Percentiles rank a stretch among this genome's conserved stretches.
Evolutionary conservation across 768 basidiomycete species (phyloP).

Genomic region (Sarcodon sp.): DNA sequence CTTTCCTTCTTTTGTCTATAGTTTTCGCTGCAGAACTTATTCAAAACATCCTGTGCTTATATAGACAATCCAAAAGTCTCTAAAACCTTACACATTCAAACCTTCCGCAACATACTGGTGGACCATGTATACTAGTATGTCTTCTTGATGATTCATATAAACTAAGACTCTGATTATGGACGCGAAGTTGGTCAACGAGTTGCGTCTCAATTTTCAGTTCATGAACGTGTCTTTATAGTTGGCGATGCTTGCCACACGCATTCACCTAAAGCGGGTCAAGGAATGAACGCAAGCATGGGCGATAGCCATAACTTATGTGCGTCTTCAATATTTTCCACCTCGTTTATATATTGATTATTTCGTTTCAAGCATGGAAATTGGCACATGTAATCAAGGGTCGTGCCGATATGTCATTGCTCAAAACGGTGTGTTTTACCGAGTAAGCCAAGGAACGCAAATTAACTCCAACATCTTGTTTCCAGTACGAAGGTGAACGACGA

Average conservation of each 20-base stretch:
- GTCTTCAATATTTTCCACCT: constrained; percentile 1
- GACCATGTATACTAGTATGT: constrained; percentile 35
- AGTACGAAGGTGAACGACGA: constrained; percentile 62
- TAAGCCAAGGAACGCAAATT: neutral
- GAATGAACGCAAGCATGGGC: constrained; percentile 53
- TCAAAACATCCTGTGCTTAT: neutral
- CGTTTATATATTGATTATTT: neutral
- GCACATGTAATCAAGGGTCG: constrained; percentile 33
- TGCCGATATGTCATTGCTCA: constrained; percentile 29
- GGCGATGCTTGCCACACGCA: constrained; percentile 69
- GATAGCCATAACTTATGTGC: constrained; percentile 56
- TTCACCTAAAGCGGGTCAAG: constrained; percentile 60
- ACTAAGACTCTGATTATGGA: neutral
- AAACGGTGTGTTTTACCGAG: constrained; percentile 26
- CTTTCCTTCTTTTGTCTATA: neutral
- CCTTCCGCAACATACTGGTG: constrained; percentile 29
- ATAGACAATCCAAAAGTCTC: constrained; percentile 24
- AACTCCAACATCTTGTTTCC: neutral
- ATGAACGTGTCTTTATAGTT: constrained; percentile 63
- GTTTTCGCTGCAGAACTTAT: no score
- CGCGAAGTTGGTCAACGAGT: constrained; percentile 43
- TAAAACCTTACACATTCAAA: constrained; percentile 25
- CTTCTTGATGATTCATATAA: neutral
- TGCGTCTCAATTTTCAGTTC: constrained; percentile 43
- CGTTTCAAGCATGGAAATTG: constrained; percentile 44